These are phyloP conservation scores for Smallanthus sonchifolius DNA, from an alignment of 129 eudicot species.

Conservation along the genomic window DNA sequence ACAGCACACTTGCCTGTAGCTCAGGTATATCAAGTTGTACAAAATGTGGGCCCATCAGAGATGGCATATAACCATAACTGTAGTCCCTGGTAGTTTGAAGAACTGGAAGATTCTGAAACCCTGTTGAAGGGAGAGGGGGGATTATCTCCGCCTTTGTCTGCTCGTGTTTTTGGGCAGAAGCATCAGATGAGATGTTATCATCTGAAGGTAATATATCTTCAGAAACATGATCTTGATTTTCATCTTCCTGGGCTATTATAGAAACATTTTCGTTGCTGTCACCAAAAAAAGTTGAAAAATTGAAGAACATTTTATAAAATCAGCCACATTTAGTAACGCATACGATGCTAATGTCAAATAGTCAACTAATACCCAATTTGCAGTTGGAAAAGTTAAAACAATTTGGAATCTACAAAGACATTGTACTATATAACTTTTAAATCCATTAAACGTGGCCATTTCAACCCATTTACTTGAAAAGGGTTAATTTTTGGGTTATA, in stretches of 20 bases:
- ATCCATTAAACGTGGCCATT: not conserved
- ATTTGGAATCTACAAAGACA: not conserved
- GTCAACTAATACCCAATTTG: not conserved
- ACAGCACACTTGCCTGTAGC: slow-evolving; percentile 43
- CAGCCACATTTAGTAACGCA: not conserved
- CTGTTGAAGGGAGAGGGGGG: slow-evolving; percentile 27
- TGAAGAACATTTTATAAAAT: not conserved
- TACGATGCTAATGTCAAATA: not conserved
- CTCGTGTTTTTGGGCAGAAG: slow-evolving; percentile 33
- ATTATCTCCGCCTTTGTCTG: slow-evolving; percentile 41
- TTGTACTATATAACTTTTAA: not conserved
- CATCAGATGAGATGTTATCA: slow-evolving; percentile 30
- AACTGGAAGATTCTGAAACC: slow-evolving; percentile 37
- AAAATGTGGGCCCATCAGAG: slow-evolving; percentile 39
- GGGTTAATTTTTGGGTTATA: not conserved
- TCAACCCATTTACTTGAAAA: not conserved
- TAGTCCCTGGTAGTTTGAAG: slow-evolving; percentile 45
- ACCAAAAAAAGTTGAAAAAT: not conserved
- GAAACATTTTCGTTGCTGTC: slow-evolving; percentile 43
- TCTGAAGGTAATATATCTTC: slow-evolving; percentile 19
- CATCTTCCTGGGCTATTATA: slow-evolving; percentile 30
- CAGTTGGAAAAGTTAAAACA: not conserved
- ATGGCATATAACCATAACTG: slow-evolving; percentile 45
- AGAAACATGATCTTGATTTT: slow-evolving; percentile 26
- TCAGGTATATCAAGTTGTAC: slow-evolving; percentile 50